Evolutionary conservation across 192 early-diverging fungal genomes (phyloP).

Genomic region (Spizellomyces sp.): DNA sequence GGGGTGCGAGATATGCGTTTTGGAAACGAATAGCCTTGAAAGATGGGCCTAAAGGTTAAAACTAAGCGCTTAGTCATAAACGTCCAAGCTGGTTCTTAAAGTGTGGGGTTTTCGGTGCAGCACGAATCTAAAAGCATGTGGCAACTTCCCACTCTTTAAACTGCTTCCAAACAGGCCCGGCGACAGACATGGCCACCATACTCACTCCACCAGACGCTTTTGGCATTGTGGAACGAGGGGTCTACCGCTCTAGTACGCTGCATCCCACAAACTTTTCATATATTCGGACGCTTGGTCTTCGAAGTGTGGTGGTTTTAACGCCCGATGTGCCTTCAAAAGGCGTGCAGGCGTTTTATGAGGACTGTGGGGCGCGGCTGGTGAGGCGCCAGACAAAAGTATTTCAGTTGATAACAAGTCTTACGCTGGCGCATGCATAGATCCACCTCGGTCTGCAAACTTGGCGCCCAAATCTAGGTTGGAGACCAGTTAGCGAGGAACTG

Average conservation of each 20-base stretch:
- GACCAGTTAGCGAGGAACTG: constrained; percentile 90
- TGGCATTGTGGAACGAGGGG: constrained; percentile 84
- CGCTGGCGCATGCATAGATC: constrained; percentile 14
- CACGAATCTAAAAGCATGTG: too few relatives aligned
- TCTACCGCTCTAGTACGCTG: constrained; percentile 84
- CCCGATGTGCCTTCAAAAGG: constrained; percentile 55
- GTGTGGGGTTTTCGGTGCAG: too few relatives aligned
- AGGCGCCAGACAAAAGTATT: not conserved
- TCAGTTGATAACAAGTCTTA: not conserved
- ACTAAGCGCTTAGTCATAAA: too few relatives aligned
- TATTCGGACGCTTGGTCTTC: constrained; percentile 74
- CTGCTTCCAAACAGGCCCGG: not conserved
- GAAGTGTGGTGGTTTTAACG: constrained; percentile 80
- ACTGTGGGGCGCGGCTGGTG: constrained; percentile 66
- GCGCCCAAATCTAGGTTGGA: constrained; percentile 60
- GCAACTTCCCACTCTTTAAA: not conserved
- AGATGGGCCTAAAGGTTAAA: too few relatives aligned
- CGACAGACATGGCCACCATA: constrained; percentile 11
- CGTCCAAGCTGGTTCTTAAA: too few relatives aligned
- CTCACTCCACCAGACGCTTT: constrained; percentile 67
- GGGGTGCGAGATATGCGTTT: too few relatives aligned
- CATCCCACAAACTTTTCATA: constrained; percentile 76
- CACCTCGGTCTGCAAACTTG: constrained; percentile 32
- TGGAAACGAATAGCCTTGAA: too few relatives aligned
- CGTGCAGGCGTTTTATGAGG: constrained; percentile 27